Conservation (phyloP, 306 rosid species). For the Medicago arabica region DNA sequence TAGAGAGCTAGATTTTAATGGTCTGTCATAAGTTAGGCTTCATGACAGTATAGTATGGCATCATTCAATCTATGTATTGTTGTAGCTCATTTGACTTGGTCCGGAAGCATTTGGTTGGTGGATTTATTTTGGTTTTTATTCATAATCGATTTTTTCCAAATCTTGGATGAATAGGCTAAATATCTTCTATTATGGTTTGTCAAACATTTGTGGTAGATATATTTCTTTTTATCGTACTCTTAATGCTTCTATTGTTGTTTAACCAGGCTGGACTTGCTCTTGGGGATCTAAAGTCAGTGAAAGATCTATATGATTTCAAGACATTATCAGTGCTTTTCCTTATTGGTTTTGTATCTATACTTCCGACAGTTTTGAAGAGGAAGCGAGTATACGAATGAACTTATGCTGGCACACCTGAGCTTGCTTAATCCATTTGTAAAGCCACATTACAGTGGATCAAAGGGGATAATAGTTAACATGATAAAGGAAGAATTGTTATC, state of each 20-base stretch:
- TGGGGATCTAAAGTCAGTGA: slow-evolving; percentile 95
- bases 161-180: slow-evolving; percentile 22
- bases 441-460: slow-evolving; percentile 33
- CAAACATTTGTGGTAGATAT: slow-evolving; percentile 16
- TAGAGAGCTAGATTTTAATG: not conserved
- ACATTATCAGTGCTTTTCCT: slow-evolving; percentile 88
- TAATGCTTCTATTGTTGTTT: slow-evolving; percentile 38
- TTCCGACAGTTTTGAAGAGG: slow-evolving; percentile 83
- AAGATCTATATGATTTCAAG: slow-evolving; percentile 88
- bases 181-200: slow-evolving; percentile 3
- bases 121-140: slow-evolving; percentile 5
- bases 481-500: slow-evolving; percentile 37
- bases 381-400: slow-evolving; percentile 86
- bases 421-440: slow-evolving; percentile 31
- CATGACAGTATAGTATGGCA: not conserved
- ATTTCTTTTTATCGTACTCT: slow-evolving; percentile 15
- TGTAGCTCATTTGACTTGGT: not conserved
- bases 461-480: slow-evolving; percentile 22
- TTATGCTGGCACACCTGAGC: slow-evolving; percentile 15
- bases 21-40: not conserved
- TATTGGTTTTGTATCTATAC: slow-evolving; percentile 76
- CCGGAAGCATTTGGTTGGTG: not conserved
- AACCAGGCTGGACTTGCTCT: slow-evolving; percentile 98
- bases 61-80: not conserved
- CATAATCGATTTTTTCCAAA: not conserved